A percentile compares a stretch with the other conserved stretches of the same genome.
These are phyloP conservation scores for Chaetomium fimeti DNA, from an alignment of 495 filamentous ascomycete species.

Conservation along the genomic window DNA sequence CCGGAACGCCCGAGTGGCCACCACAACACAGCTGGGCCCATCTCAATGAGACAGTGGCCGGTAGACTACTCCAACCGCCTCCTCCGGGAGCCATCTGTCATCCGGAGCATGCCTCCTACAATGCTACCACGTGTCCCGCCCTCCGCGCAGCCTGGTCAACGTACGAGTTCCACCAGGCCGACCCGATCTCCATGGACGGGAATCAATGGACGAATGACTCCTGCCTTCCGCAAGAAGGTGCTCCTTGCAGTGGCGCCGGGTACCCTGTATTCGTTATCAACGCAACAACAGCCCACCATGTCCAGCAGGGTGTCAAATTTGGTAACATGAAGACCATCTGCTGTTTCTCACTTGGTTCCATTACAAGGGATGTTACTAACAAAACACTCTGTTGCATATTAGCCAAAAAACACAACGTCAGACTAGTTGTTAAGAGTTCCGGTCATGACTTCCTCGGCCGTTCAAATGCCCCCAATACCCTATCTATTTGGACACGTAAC, in stretches of 20 bases:
- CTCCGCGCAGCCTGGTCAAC: constrained; percentile 38
- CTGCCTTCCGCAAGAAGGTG: constrained; percentile 40
- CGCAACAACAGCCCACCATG: constrained; percentile 41
- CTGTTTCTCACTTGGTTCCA: no score
- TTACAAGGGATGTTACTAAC: neutral
- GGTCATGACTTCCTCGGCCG: constrained; percentile 61
- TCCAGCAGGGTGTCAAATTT: constrained; percentile 46
- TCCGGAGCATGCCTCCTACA: constrained; percentile 36
- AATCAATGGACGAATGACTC: constrained; percentile 47
- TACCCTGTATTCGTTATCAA: constrained; percentile 53
- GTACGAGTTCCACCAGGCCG: constrained; percentile 39
- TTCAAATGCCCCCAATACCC: constrained; percentile 47
- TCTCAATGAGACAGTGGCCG: constrained; percentile 43
- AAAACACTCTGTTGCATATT: neutral
- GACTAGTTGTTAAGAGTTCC: constrained; percentile 62
- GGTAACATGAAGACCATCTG: constrained; percentile 31
- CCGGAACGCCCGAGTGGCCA: constrained; percentile 39
- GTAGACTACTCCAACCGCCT: constrained; percentile 50
- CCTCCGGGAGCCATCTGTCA: constrained; percentile 61
- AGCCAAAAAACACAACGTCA: constrained; percentile 54
- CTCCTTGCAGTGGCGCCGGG: constrained; percentile 42
- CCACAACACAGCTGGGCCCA: constrained; percentile 31
- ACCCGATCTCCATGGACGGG: constrained; percentile 43
- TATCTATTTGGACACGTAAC: constrained; percentile 53
- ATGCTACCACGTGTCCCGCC: constrained; percentile 36